Conservation (phyloP, 2,329 filamentous ascomycete species). For the Dryadomyces quercus-mongolicae region DNA sequence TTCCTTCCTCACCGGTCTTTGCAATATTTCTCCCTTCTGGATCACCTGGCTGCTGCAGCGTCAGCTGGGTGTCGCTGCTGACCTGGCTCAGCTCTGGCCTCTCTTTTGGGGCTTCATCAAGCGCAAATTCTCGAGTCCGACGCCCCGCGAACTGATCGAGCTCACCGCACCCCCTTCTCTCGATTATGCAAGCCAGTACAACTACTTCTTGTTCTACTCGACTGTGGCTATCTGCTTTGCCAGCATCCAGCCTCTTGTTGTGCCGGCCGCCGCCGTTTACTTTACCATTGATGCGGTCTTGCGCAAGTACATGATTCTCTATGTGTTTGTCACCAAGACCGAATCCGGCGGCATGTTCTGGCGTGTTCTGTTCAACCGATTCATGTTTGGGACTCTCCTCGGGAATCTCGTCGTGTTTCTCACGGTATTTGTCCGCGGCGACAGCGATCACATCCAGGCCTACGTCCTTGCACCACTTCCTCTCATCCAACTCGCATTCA, state of each 20-base stretch:
- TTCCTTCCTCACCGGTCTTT: slow-evolving; percentile 57
- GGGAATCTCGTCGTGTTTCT: slow-evolving; percentile 69
- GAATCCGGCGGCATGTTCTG: slow-evolving; percentile 91
- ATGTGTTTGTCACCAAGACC: slow-evolving; percentile 93
- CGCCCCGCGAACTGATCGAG: slow-evolving; percentile 82
- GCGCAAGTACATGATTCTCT: slow-evolving; percentile 90
- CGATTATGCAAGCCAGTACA: slow-evolving; percentile 95
- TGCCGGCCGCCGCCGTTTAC: slow-evolving; percentile 80
- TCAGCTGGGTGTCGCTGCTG: slow-evolving; percentile 84
- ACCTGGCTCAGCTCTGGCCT: slow-evolving; percentile 79
- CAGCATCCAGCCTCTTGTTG: slow-evolving; percentile 73
- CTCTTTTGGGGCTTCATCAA: slow-evolving; percentile 75
- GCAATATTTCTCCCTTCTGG: slow-evolving; percentile 81
- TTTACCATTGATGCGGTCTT: slow-evolving; percentile 77
- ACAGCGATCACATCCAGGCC: slow-evolving; percentile 47
- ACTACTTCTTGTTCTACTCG: slow-evolving; percentile 91
- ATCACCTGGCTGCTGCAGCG: slow-evolving; percentile 86
- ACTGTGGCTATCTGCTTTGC: slow-evolving; percentile 81
- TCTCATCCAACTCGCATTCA: slow-evolving; percentile 71
- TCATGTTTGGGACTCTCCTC: slow-evolving; percentile 70
- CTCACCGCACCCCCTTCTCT: slow-evolving; percentile 85
- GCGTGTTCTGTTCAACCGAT: slow-evolving; percentile 84
- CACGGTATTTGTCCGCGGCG: slow-evolving; percentile 59
- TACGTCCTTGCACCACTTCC: slow-evolving; percentile 62
- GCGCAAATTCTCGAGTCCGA: slow-evolving; percentile 75